Conservation (phyloP, 75 land plant genomes). For the Selaginella tamariscina region DNA sequence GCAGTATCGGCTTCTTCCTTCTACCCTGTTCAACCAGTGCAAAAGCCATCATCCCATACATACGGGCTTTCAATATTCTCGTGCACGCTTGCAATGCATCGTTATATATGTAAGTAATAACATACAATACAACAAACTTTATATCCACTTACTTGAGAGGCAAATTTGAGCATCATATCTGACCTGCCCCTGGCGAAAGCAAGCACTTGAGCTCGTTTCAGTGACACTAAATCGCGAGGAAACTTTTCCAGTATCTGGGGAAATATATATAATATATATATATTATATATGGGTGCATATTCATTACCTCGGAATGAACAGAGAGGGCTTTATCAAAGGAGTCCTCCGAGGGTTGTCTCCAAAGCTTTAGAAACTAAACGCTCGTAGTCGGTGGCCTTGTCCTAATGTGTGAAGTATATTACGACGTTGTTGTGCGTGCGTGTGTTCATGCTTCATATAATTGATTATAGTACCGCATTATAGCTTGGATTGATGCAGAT, state of each 20-base stretch:
- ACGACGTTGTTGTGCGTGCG: too few relatives aligned
- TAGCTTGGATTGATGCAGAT: background rate
- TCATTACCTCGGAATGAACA: slow-evolving; percentile 55
- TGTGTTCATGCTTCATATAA: too few relatives aligned
- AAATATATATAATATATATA: too few relatives aligned
- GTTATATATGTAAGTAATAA: too few relatives aligned
- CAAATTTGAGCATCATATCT: slow-evolving; percentile 49
- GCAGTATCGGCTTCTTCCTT: slow-evolving; percentile 69
- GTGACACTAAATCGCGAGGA: slow-evolving; percentile 67
- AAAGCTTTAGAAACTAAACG: slow-evolving; percentile 48
- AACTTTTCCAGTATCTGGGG: slow-evolving; percentile 56
- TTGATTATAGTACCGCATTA: background rate
- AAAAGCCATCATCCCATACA: slow-evolving; percentile 95
- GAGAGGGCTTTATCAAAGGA: slow-evolving; percentile 43
- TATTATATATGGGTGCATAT: too few relatives aligned
- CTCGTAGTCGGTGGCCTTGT: slow-evolving; percentile 61
- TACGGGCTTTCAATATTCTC: slow-evolving; percentile 40
- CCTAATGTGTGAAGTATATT: slow-evolving; percentile 22
- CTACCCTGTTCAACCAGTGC: slow-evolving; percentile 61
- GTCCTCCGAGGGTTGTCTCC: slow-evolving; percentile 30
- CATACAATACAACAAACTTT: background rate
- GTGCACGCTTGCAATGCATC: slow-evolving; percentile 48
- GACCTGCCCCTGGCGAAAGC: slow-evolving; percentile 79
- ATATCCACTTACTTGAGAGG: slow-evolving; percentile 42
- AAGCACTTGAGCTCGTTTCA: slow-evolving; percentile 72